Evolutionary conservation across 148 eudicot genomes (phyloP).

Genomic region (Persicaria tinctoria): DNA sequence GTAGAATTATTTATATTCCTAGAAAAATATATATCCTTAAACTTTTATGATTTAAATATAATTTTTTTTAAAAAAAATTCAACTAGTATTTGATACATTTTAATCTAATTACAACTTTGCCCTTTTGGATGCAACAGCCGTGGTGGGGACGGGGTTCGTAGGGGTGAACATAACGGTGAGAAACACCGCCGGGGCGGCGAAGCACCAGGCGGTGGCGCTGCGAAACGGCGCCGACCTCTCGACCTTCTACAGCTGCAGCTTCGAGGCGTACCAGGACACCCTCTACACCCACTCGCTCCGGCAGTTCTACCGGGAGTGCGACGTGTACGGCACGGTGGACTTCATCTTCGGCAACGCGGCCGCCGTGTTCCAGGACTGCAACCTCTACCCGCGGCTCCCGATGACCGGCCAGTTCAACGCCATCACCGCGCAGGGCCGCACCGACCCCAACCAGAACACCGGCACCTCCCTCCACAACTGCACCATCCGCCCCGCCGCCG

Average conservation of each 20-base stretch:
- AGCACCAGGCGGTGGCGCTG: constrained; percentile 16
- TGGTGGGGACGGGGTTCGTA: constrained; percentile 14
- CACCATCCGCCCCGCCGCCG: constrained; percentile 46
- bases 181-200: constrained; percentile 14
- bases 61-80: not conserved
- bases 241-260: constrained; percentile 16
- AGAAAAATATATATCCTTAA: no score
- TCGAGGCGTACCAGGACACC: constrained; percentile 88
- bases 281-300: constrained; percentile 65
- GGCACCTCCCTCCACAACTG: constrained; percentile 66
- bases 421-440: constrained; percentile 82
- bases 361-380: constrained; percentile 59
- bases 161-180: constrained; percentile 19
- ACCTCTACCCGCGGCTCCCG: constrained; percentile 54
- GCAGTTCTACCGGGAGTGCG: constrained; percentile 76
- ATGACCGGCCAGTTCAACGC: constrained; percentile 59
- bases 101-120: not conserved
- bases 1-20: no score
- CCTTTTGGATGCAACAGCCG: constrained; percentile 17
- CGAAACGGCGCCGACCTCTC: constrained; percentile 17
- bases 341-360: constrained; percentile 90
- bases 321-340: constrained; percentile 78
- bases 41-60: no score
- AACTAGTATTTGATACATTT: not conserved
- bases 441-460: constrained; percentile 74